phyloP scores from a whole-genome alignment of 2,329 filamentous ascomycete genomes.

The Phaeosphaeriaceae sp. region DNA sequence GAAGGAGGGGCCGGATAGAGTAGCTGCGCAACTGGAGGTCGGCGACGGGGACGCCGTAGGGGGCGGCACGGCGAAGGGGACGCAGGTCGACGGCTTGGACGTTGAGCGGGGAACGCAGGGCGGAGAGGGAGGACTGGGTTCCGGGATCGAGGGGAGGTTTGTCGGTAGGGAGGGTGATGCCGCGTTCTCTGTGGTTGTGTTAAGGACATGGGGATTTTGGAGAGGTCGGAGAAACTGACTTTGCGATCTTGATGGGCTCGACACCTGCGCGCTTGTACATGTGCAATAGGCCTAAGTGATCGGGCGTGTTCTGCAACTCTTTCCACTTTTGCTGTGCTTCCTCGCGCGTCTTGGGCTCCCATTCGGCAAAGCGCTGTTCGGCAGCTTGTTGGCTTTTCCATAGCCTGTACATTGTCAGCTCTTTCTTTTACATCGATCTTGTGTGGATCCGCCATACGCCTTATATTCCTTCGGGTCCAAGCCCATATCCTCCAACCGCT shows the following conservation, averaged over 20 bases:
- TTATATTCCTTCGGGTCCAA: conserved; percentile 39
- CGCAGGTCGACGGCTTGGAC: conserved; percentile 87
- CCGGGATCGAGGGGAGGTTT: conserved; percentile 35
- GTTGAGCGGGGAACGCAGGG: conserved; percentile 65
- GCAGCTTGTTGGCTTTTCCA: conserved; percentile 33
- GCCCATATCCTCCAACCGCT: conserved; percentile 35
- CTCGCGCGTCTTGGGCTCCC: conserved; percentile 39
- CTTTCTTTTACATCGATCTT: neutral
- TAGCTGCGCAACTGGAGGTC: conserved; percentile 94
- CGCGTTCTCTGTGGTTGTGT: conserved; percentile 32
- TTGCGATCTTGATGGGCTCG: conserved; percentile 44
- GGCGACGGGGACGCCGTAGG: conserved; percentile 82
- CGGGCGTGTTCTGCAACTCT: conserved; percentile 38
- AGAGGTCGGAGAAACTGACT: conserved; percentile 27
- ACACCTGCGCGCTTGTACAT: conserved; percentile 42
- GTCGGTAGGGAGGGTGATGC: conserved; percentile 41
- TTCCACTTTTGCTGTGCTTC: conserved; percentile 39
- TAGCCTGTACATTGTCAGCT: conserved; percentile 29
- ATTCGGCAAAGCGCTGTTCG: conserved; percentile 21
- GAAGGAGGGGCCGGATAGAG: conserved; percentile 86
- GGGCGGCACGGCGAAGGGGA: conserved; percentile 76
- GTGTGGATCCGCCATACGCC: conserved; percentile 21
- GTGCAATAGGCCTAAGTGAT: conserved; percentile 37
- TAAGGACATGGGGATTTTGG: conserved; percentile 7
- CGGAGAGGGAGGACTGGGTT: conserved; percentile 39